phyloP scores from a whole-genome alignment of 768 basidiomycete genomes.

The Tricholoma furcatifolium region DNA sequence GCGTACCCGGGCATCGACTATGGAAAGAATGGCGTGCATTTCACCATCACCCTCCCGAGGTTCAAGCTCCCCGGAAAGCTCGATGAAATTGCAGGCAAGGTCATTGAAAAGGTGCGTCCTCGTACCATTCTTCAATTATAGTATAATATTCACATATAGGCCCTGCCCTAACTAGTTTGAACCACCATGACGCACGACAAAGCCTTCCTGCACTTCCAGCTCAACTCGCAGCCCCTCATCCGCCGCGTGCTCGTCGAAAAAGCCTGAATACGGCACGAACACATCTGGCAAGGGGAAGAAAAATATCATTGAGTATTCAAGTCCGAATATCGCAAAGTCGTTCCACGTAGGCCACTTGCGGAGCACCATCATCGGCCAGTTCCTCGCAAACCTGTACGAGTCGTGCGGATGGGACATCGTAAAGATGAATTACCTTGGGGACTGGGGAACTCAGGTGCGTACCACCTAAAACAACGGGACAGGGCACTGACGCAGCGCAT shows the following conservation, averaged over 20 bases:
- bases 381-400: conserved; percentile 87
- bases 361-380: conserved; percentile 98
- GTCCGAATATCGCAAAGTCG: conserved; percentile 96
- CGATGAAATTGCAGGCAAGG: conserved; percentile 71
- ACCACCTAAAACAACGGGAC: too few species aligned
- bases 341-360: conserved; percentile 98
- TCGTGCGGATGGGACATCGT: conserved; percentile 92
- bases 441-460: conserved; percentile 97
- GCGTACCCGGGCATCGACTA: too few species aligned
- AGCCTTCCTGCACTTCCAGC: conserved; percentile 81
- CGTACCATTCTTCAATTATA: background rate
- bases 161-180: conserved; percentile 60
- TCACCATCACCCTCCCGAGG: conserved; percentile 88
- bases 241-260: conserved; percentile 61
- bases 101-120: too few species aligned
- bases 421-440: conserved; percentile 92
- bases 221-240: conserved; percentile 62
- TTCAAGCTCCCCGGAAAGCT: conserved; percentile 85
- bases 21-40: conserved; percentile 93
- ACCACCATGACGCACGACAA: conserved; percentile 67
- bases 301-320: conserved; percentile 87
- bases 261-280: conserved; percentile 83
- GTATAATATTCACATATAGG: conserved; percentile 1
- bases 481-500: too few species aligned
- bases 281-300: conserved; percentile 77